Evolutionary conservation across 148 eudicot genomes (phyloP).

Genomic region (Cornus florida): DNA sequence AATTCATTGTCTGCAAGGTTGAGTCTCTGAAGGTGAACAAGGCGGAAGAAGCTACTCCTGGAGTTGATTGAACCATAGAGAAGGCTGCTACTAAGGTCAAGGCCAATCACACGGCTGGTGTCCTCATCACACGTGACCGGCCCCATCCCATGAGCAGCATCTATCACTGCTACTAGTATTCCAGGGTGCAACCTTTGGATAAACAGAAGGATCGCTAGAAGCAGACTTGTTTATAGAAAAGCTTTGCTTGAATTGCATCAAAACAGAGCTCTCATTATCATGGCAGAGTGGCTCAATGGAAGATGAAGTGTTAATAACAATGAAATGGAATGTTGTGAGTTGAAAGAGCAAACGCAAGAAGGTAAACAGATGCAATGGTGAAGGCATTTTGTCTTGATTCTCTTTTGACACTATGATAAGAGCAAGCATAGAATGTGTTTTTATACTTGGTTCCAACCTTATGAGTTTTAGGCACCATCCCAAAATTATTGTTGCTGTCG

Average conservation of each 20-base stretch:
- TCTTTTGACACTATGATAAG: too few species aligned
- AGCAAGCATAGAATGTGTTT: too few species aligned
- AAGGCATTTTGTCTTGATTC: too few species aligned
- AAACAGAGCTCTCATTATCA: slow-evolving; percentile 6
- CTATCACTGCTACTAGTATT: background rate
- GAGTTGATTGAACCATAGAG: slow-evolving; percentile 25
- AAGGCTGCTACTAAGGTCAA: slow-evolving; percentile 34
- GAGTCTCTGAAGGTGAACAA: slow-evolving; percentile 26
- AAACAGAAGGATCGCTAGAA: background rate
- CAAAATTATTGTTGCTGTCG: too few species aligned
- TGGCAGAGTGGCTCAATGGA: background rate
- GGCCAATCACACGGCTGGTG: too few species aligned
- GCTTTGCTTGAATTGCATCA: slow-evolving; percentile 16
- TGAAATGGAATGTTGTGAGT: too few species aligned
- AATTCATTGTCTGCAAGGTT: slow-evolving; percentile 31
- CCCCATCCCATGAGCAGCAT: slow-evolving; percentile 51
- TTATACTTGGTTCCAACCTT: too few species aligned
- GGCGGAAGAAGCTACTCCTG: slow-evolving; percentile 29
- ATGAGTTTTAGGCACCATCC: too few species aligned
- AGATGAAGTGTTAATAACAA: background rate
- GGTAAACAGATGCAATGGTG: too few species aligned
- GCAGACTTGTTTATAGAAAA: background rate
- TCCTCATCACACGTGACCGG: slow-evolving; percentile 29
- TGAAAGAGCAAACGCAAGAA: too few species aligned
- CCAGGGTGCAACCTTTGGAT: background rate